Percentiles rank a stretch among this genome's conserved stretches.
Evolutionary conservation across 805 yeast species (phyloP).

Genomic region (Candida arabinofermentans): DNA sequence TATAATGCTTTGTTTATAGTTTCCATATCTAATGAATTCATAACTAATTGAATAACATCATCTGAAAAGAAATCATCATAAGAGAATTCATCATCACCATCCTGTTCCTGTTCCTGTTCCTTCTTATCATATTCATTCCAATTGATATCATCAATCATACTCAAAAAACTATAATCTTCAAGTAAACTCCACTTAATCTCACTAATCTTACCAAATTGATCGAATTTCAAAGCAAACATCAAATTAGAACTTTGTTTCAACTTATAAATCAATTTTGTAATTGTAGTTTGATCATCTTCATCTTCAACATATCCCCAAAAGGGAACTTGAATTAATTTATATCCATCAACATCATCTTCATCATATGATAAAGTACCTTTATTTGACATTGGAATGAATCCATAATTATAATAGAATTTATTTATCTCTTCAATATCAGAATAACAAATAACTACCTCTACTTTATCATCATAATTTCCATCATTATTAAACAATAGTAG

Average conservation of each 20-base stretch:
- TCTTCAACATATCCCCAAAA: constrained; percentile 29
- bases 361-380: neutral
- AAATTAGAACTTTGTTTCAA: constrained; percentile 36
- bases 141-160: constrained; percentile 24
- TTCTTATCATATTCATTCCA: constrained; percentile 16
- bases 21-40: constrained; percentile 9
- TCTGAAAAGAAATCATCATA: no score
- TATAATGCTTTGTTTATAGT: constrained; percentile 13
- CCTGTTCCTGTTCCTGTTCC: constrained; percentile 27
- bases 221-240: constrained; percentile 32
- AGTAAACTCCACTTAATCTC: constrained; percentile 26
- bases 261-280: constrained; percentile 25
- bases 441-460: constrained; percentile 43
- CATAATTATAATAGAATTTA: constrained; percentile 39
- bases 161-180: constrained; percentile 32
- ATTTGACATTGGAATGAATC: constrained; percentile 40
- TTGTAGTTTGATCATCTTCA: neutral
- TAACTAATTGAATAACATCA: constrained; percentile 12
- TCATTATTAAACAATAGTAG: constrained; percentile 32
- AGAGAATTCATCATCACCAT: constrained; percentile 24
- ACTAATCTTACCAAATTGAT: constrained; percentile 13
- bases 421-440: constrained; percentile 39
- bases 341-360: neutral
- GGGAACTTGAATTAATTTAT: constrained; percentile 33
- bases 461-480: neutral